These are phyloP conservation scores for Citrus glauca DNA, from an alignment of 345 rosid species.

Conservation along the genomic window DNA sequence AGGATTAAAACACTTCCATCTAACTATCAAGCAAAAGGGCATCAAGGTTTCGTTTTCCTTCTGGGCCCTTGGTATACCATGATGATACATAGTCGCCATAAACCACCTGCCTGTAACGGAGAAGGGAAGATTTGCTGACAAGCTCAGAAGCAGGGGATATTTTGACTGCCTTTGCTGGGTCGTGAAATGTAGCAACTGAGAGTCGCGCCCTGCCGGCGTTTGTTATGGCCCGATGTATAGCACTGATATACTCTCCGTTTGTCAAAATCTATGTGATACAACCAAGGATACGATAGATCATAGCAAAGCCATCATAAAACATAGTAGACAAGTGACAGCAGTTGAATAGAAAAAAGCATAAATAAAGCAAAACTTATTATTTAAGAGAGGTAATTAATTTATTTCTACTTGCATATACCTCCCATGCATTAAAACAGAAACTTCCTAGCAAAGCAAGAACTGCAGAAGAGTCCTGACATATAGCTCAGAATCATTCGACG, in stretches of 20 bases:
- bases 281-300: not conserved
- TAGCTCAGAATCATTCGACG: not conserved
- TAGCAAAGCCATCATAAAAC: not conserved
- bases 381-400: no score
- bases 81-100: slow-evolving; percentile 68
- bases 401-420: no score
- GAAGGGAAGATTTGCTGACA: slow-evolving; percentile 31
- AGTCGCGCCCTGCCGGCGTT: slow-evolving; percentile 55
- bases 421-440: no score
- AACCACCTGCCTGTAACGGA: slow-evolving; percentile 40
- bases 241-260: slow-evolving; percentile 69
- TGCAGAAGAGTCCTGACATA: not conserved
- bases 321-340: not conserved
- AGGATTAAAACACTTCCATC: not conserved
- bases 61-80: slow-evolving; percentile 83
- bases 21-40: slow-evolving; percentile 31
- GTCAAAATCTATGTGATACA: slow-evolving; percentile 56
- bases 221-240: slow-evolving; percentile 69
- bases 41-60: slow-evolving; percentile 78
- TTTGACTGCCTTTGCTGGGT: slow-evolving; percentile 58
- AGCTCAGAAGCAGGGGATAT: slow-evolving; percentile 64
- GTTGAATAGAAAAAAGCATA: not conserved
- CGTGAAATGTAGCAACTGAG: slow-evolving; percentile 86
- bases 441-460: not conserved
- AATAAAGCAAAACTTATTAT: not conserved